Base-by-base conservation (phyloP, 2,329 filamentous ascomycete species). In the Colletotrichum camelliae region DNA sequence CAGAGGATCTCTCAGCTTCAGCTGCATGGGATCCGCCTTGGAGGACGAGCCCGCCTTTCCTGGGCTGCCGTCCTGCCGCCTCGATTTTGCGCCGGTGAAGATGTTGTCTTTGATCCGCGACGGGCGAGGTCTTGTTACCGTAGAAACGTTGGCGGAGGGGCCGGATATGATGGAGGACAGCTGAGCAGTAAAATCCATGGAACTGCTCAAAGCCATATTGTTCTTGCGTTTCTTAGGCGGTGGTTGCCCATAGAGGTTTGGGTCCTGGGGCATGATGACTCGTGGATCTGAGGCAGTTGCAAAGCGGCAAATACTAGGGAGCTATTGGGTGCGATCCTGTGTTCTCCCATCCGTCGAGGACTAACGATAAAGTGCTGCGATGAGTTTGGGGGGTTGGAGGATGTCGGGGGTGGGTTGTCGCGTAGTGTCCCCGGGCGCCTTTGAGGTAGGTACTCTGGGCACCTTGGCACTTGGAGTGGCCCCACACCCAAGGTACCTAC, bases 141-240 rank as follows among this genome's bases (percentile, higher is more conserved):
- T 79, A 75, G 87, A 83, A 74, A 84, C 75, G 73, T 87, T 80
- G 27, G 86, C 78, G 29, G 89, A 83, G 39, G 89, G 86, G 7
- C 84, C 79, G 13, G 77, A 72, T 85, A 98, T 95, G 71, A 98
- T 92, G 61, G 93, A 94, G 79, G 94, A 94, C 77, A 98, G 91
- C 78, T 97, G 94, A 13, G 95, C 95, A n/a, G 94, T 93, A 87
- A 99, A 98, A 82, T 95, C 93, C 70, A 98, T 91, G 60, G 92
- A 93, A 67, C 91, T 92, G 21, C 92, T 93, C 21, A 96, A 91
- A 21, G 92, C 91, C 73, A 95, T 91, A 80, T 94, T 92, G 81
- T 92, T 93, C 81, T 90, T 90, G 78, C 91, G 89, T 80, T 92
- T 93, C 84, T 96, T 96, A 13, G 91, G 87, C 48, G 92, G 91